Base-by-base conservation (phyloP, 768 basidiomycete species). In the Chalciporus piperatus region DNA sequence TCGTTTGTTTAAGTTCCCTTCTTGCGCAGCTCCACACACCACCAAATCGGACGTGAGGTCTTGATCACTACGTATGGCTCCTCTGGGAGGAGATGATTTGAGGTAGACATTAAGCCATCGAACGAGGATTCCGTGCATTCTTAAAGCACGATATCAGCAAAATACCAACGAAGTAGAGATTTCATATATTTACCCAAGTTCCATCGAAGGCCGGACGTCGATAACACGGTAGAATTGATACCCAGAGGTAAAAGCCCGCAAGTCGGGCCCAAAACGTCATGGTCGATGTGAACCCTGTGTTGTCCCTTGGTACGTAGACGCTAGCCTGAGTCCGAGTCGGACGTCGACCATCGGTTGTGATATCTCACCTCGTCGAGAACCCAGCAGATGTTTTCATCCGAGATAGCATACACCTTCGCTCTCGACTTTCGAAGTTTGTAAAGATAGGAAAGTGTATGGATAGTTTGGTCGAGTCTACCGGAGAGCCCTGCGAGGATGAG, bases 191-290 rank as follows among this genome's bases (percentile, higher is more conserved):
- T 60, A 89, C 95, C 79, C 40, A 97, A 68, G 68, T 99, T 87
- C 97, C 97, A 99, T 59, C 82, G 76, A 33, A 98, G 74, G 0
- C 97, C 97, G 1, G 71, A 78, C 0, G 94, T 98, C 3, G 88
- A 81, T 16, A 98, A 72, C 14, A 81, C 69, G 0, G 93, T 87
- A 5, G 76, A 78, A 25, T 84, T 84, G 12, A 94, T 72, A 0
- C 95, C 97, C 3, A 98, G 80, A 1, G 97, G 97, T 12, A 99
- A 79, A 16, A 98, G 78, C 0, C 95, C 97, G 65, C 97, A 99
- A 0, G 95, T 98, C 45, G 82, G 81, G 0, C 95, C 96, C 37
- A 97, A 74, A 9, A 84, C 58, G 0, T 69, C 60, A 58, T 91
- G 88, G 60, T 95, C 84, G 41, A 98, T 77, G 10, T 75, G 65